These are phyloP conservation scores for Microsporum audouinii DNA, from an alignment of 2,329 filamentous ascomycete genomes.

Conservation along the genomic window DNA sequence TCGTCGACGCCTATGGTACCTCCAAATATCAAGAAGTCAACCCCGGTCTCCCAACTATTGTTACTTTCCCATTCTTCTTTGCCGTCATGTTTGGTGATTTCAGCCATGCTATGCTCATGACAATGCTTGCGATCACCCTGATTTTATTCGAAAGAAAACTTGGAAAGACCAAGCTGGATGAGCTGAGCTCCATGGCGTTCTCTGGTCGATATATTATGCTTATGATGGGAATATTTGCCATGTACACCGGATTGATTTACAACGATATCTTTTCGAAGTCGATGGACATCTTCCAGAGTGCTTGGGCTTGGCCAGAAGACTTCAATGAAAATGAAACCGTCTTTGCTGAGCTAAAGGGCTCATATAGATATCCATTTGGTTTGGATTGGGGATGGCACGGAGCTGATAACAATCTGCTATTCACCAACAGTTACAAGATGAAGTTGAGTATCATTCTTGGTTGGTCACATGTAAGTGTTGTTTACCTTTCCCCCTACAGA, in stretches of 20 bases:
- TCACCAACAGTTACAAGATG: conserved; percentile 99
- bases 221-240: conserved; percentile 93
- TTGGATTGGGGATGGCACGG: conserved; percentile 95
- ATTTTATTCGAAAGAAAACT: conserved; percentile 92
- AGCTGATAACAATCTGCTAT: conserved; percentile 86
- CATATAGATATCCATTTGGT: conserved; percentile 88
- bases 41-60: conserved; percentile 83
- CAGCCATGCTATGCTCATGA: conserved; percentile 85
- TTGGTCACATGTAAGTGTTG: conserved; percentile 60
- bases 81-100: conserved; percentile 99
- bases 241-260: conserved; percentile 95
- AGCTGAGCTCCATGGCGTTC: conserved; percentile 96
- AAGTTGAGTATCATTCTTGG: conserved; percentile 97
- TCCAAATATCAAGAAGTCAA: conserved; percentile 97
- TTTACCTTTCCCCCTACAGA: no score
- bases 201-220: conserved; percentile 97
- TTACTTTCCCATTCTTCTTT: conserved; percentile 98
- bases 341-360: conserved; percentile 54
- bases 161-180: conserved; percentile 76
- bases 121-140: conserved; percentile 72
- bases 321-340: conserved; percentile 57
- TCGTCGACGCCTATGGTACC: conserved; percentile 96
- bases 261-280: conserved; percentile 95
- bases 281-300: conserved; percentile 75
- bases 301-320: conserved; percentile 70